Percentiles rank a stretch among this genome's conserved stretches.
These are phyloP conservation scores for Fistulinella staudtii DNA, from an alignment of 1,284 basidiomycete species.

Conservation along the genomic window DNA sequence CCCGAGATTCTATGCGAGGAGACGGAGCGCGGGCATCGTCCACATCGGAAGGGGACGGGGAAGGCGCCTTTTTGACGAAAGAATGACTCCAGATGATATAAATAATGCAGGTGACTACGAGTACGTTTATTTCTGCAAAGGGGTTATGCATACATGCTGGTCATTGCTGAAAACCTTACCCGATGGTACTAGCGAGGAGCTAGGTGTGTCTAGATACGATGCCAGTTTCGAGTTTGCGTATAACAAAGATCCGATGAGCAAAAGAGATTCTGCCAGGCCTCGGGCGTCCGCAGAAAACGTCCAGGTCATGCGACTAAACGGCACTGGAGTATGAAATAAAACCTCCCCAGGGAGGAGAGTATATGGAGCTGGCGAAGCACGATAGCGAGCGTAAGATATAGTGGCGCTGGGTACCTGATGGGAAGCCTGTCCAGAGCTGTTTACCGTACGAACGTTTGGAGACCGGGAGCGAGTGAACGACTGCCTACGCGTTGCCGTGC, in stretches of 20 bases:
- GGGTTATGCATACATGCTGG: slow-evolving; percentile 6
- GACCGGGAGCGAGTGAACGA: slow-evolving; percentile 28
- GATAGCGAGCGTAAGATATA: slow-evolving; percentile 25
- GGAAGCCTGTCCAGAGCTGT: slow-evolving; percentile 20
- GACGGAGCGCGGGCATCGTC: slow-evolving; percentile 26
- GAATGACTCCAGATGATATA: slow-evolving; percentile 66
- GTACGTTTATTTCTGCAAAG: slow-evolving; percentile 52
- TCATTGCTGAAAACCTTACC: slow-evolving; percentile 21
- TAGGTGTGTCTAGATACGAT: slow-evolving; percentile 2
- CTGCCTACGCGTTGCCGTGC: slow-evolving; percentile 12
- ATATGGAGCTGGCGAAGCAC: slow-evolving; percentile 4
- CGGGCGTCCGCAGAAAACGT: slow-evolving; percentile 26
- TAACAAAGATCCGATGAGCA: slow-evolving; percentile 31
- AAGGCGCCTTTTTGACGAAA: slow-evolving; percentile 27
- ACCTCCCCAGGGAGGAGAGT: slow-evolving; percentile 26
- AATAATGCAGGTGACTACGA: slow-evolving; percentile 53
- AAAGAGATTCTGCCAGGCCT: slow-evolving; percentile 23
- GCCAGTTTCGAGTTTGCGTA: slow-evolving; percentile 29
- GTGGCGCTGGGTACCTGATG: slow-evolving; percentile 13
- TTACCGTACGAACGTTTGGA: slow-evolving; percentile 13
- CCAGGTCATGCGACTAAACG: slow-evolving; percentile 14
- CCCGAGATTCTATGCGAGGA: slow-evolving; percentile 43
- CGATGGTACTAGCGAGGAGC: slow-evolving; percentile 15
- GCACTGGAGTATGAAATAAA: slow-evolving; percentile 18
- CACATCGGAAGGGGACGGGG: slow-evolving; percentile 21